Conservation (phyloP, 2,329 filamentous ascomycete genomes). For the Claviceps africana region DNA sequence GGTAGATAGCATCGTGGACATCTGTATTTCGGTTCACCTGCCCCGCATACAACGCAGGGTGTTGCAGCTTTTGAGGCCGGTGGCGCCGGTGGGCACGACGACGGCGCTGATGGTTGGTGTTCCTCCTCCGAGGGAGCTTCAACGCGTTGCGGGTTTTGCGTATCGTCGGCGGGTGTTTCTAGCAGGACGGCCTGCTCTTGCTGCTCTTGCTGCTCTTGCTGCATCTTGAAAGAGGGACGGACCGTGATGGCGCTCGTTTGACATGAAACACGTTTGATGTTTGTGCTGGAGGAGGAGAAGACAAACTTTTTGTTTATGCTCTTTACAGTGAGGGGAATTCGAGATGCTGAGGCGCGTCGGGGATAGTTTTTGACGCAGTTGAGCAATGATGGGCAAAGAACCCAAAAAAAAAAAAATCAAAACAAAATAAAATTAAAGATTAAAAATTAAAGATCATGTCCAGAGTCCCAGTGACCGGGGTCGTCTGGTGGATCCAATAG, state of each 20-base stretch:
- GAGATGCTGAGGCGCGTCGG: not conserved
- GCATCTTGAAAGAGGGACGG: not conserved
- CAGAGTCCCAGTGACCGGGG: not conserved
- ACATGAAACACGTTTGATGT: not conserved
- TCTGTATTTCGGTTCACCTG: slow-evolving; percentile 44
- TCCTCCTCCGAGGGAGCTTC: not conserved
- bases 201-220: slow-evolving; percentile 2
- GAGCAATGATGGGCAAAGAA: not conserved
- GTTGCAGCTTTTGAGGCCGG: slow-evolving; percentile 6
- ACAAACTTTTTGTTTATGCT: not conserved
- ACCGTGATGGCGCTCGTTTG: not conserved
- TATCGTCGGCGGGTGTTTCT: not conserved
- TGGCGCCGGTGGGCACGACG: not conserved
- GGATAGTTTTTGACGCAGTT: not conserved
- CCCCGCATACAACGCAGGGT: slow-evolving; percentile 38
- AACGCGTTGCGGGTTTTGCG: not conserved
- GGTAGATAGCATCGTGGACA: slow-evolving; percentile 43
- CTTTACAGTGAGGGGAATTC: too few species aligned
- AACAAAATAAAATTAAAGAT: not conserved
- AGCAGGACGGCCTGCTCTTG: not conserved
- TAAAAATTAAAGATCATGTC: not conserved
- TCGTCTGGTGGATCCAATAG: not conserved
- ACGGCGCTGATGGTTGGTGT: not conserved
- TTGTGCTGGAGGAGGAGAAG: not conserved
- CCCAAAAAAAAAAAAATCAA: not conserved